Evolutionary conservation across 176 grass and related monocot genomes (phyloP), one percentile per base, ranked within the genome.

Genomic region (Aegilops sharonensis): DNA sequence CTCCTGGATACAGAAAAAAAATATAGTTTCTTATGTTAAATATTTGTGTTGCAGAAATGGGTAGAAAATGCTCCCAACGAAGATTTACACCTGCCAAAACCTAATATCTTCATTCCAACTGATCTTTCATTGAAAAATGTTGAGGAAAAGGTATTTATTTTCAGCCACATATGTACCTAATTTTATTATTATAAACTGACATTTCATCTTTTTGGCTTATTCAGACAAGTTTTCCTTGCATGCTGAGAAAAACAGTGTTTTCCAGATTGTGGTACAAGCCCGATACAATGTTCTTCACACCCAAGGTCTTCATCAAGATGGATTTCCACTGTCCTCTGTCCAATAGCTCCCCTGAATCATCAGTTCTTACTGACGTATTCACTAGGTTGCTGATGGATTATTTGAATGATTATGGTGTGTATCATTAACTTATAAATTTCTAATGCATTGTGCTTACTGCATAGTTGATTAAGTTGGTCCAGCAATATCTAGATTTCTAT

Each of bases 231-330:
- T 88, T 91, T 82, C 96, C 96, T 75, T 42, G 5, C 52, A 90
- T 98, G 75, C 63, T 94, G 88, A 98, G 96, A 70, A 94, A 92
- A 86, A 92, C 96, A 86, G 14, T 11, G 57, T 94, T 92, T 88
- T 94, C 93, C 7, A 98, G 93, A 89, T 85, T 95, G 84, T 98
- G 96, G 96, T 95, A 94, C 87, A 95, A 98, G 83, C 87, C 93
- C 0, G 93, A 98, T 83, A 89, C 91, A 31, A 89, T 88, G 88
- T 98, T 98, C 78, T 94, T 80, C 90, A 92, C 86, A 48, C 96
- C 96, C 36, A 98, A 94, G 87, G 96, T 85, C 87, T 92, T 78
- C 56, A 81, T 95, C 61, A 94, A 81, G 63, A 91, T 98, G 82
- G 93, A 94, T 84, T 98, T 98, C 81, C 94, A 95, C 25, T 98